Evolutionary conservation across 805 yeast genomes (phyloP), one percentile per base, ranked within the genome.

Genomic region (Yamadazyma phyllophila): DNA sequence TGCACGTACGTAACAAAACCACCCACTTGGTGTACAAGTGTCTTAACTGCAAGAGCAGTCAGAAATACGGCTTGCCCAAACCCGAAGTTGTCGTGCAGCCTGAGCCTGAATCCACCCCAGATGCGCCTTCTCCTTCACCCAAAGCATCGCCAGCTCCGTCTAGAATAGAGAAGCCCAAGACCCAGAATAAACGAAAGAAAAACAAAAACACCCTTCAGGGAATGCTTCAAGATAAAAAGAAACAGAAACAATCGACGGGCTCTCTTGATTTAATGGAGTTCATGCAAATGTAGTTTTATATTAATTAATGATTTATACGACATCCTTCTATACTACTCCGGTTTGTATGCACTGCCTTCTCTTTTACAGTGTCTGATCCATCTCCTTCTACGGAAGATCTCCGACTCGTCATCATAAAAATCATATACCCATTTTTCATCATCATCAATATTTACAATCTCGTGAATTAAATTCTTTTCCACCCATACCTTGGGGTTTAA

Each of bases 341-440:
- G 6, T 20, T 20, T 12, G 20, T 29, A 16, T 8, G 24, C 29
- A 36, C 14, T 36, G 11, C 33, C 32, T 26, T 42, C 36, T 29
- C 54, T 42, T 12, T 11, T 30, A 16, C 50, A 45, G 24, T 36
- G 45, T 27, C 88, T 63, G 2, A 78, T 65, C 91, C 91, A 85
- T 60, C 89, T 72, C 56, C 92, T 71, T 57, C 92, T 71, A 53
- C 91, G 69, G 56, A 60, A 65, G 5, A 64, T 44, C 50, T 83
- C 70, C 45, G 38, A 44, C 33, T 61, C 67, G 14, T 57, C 58
- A 41, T 62, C 56, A 44, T 56, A 60, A 32, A 62, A 58, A 61
- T 88, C 96, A 60, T 88, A 88, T 14, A 87, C 92, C 96, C 96
- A 88, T 62, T 88, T 88, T 34, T 85, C 86, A 45, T 82, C 90